Conservation (phyloP, 768 basidiomycete species). For the Brasilioporus rufonigricans region DNA sequence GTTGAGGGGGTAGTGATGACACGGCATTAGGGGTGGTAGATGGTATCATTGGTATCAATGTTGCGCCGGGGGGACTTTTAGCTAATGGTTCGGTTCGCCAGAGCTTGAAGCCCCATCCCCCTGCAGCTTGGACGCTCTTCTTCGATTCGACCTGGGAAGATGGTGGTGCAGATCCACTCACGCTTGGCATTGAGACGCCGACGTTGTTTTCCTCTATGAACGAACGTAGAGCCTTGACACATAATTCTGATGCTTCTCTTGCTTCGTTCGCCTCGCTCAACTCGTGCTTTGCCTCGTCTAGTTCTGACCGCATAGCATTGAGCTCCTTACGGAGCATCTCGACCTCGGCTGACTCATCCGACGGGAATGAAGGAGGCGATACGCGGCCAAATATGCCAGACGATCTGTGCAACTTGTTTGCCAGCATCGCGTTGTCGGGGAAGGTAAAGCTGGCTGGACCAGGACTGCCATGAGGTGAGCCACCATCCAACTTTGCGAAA, state of each 20-base stretch:
- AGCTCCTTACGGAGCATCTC: slow-evolving; percentile 64
- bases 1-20: slow-evolving; percentile 36
- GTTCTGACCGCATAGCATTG: slow-evolving; percentile 48
- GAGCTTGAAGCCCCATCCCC: slow-evolving; percentile 69
- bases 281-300: slow-evolving; percentile 65
- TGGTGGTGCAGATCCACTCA: slow-evolving; percentile 13
- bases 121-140: slow-evolving; percentile 29
- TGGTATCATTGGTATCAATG: slow-evolving; percentile 27
- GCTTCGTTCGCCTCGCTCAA: slow-evolving; percentile 80
- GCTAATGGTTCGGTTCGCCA: slow-evolving; percentile 49
- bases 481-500: slow-evolving; percentile 33
- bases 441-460: slow-evolving; percentile 37
- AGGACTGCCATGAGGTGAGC: slow-evolving; percentile 30
- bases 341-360: slow-evolving; percentile 42
- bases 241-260: slow-evolving; percentile 81
- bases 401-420: slow-evolving; percentile 27
- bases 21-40: slow-evolving; percentile 19
- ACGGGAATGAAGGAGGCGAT: slow-evolving; percentile 39
- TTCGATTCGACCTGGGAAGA: slow-evolving; percentile 33
- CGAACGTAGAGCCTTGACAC: slow-evolving; percentile 76
- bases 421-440: slow-evolving; percentile 28
- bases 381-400: slow-evolving; percentile 55
- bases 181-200: slow-evolving; percentile 34
- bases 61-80: slow-evolving; percentile 27
- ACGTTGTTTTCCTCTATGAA: slow-evolving; percentile 78